Evolutionary conservation across 306 rosid genomes (phyloP).

Genomic region (Fragaria nilgerrensis): DNA sequence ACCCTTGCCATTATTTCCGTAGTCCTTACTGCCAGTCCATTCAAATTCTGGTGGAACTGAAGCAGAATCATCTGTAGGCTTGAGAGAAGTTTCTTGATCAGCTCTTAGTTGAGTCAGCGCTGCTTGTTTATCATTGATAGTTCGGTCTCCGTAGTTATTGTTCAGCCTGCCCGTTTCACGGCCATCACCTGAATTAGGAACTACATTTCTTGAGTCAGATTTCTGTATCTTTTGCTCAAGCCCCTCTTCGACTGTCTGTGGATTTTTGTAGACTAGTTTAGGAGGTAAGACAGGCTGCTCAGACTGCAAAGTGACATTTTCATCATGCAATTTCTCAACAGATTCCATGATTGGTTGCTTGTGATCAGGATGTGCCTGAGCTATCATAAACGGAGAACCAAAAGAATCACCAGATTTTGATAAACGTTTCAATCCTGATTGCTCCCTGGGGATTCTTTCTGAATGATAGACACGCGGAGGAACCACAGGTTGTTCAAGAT

Average conservation of each 20-base stretch:
- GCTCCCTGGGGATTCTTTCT: constrained; percentile 63
- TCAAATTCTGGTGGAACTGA: constrained; percentile 35
- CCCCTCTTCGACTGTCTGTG: constrained; percentile 31
- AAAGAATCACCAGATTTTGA: constrained; percentile 59
- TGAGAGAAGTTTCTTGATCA: constrained; percentile 26
- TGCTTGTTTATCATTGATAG: constrained; percentile 27
- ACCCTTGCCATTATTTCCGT: constrained; percentile 18
- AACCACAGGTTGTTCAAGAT: constrained; percentile 41
- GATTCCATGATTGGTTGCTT: constrained; percentile 34
- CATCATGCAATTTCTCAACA: constrained; percentile 37
- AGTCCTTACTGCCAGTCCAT: constrained; percentile 26
- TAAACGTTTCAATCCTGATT: constrained; percentile 51
- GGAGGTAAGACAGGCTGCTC: constrained; percentile 33
- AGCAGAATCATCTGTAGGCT: constrained; percentile 31
- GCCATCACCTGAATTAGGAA: constrained; percentile 15
- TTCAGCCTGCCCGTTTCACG: constrained; percentile 25
- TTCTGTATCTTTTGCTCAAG: constrained; percentile 28
- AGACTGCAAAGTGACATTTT: constrained; percentile 28
- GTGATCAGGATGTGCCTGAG: constrained; percentile 43
- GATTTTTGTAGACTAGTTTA: constrained; percentile 27
- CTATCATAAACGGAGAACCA: constrained; percentile 48
- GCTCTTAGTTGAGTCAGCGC: constrained; percentile 24
- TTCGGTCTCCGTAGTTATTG: constrained; percentile 29
- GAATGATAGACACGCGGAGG: constrained; percentile 53
- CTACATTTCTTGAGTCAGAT: constrained; percentile 11